Evolutionary conservation across 2,329 filamentous ascomycete genomes (phyloP).

Genomic region (Aspergillus viridinutans): DNA sequence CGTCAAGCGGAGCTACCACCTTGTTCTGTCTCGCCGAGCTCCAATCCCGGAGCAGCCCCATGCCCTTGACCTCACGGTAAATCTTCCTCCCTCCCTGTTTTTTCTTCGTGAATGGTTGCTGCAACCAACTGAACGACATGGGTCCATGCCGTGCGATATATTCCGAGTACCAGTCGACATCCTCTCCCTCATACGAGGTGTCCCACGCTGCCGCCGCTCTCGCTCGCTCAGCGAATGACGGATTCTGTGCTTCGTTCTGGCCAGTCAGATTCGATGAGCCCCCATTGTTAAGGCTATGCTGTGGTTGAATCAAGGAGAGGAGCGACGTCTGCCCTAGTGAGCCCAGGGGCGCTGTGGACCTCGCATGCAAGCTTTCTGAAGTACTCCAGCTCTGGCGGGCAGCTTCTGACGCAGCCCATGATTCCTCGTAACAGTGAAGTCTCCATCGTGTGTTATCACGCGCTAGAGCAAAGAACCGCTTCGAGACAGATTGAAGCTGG

Average conservation of each 20-base stretch:
- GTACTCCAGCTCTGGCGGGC: slow-evolving; percentile 16
- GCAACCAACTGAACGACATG: slow-evolving; percentile 71
- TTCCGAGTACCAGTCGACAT: slow-evolving; percentile 80
- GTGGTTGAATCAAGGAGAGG: slow-evolving; percentile 32
- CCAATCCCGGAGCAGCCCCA: slow-evolving; percentile 61
- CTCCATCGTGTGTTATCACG: slow-evolving; percentile 78
- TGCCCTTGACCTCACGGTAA: slow-evolving; percentile 64
- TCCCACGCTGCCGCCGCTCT: slow-evolving; percentile 68
- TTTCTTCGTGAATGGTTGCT: slow-evolving; percentile 49
- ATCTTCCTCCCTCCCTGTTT: slow-evolving; percentile 35
- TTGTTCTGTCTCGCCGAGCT: slow-evolving; percentile 52
- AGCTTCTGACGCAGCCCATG: slow-evolving; percentile 57
- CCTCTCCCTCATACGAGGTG: slow-evolving; percentile 67
- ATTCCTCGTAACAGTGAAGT: slow-evolving; percentile 66
- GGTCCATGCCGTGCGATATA: slow-evolving; percentile 78
- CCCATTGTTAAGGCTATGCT: slow-evolving; percentile 3
- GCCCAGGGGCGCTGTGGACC: slow-evolving; percentile 28
- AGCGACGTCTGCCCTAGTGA: slow-evolving; percentile 30
- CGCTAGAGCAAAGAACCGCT: slow-evolving; percentile 60
- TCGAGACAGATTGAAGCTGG: slow-evolving; percentile 65
- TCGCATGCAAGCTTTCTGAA: slow-evolving; percentile 48
- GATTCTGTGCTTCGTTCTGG: slow-evolving; percentile 1
- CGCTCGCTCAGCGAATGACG: slow-evolving; percentile 25
- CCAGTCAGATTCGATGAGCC: background rate
- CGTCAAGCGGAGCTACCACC: slow-evolving; percentile 74